Conservation (phyloP, 2,329 filamentous ascomycete genomes). For the Dothidotthia symphoricarpi region DNA sequence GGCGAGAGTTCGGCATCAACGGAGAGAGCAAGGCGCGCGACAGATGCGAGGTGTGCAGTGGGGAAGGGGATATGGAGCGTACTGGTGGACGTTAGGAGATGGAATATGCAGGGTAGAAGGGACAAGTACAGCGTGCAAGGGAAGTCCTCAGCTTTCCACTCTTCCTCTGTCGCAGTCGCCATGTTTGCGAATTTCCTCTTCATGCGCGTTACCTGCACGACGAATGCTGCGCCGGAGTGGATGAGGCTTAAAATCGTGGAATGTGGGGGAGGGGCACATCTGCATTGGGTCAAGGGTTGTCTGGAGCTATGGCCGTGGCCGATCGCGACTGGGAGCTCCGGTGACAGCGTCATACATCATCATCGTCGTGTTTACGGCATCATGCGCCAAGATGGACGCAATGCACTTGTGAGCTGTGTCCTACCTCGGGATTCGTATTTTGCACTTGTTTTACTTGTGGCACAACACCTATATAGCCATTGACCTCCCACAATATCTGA, state of each 20-base stretch:
- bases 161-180: slow-evolving; percentile 7
- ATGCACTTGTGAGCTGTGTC: too few relatives aligned
- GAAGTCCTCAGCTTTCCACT: slow-evolving; percentile 29
- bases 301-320: slow-evolving; percentile 14
- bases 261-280: slow-evolving; percentile 15
- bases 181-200: slow-evolving; percentile 11
- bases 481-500: too few relatives aligned
- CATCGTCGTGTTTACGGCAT: slow-evolving; percentile 6
- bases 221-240: neutral
- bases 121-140: slow-evolving; percentile 42
- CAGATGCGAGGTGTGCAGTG: slow-evolving; percentile 70
- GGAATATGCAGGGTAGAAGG: too few relatives aligned
- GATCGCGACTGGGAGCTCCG: neutral
- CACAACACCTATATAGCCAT: too few relatives aligned
- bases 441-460: too few relatives aligned
- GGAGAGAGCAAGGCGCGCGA: slow-evolving; percentile 71
- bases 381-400: neutral
- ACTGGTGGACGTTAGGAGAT: slow-evolving; percentile 44
- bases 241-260: slow-evolving; percentile 8
- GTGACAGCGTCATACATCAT: slow-evolving; percentile 27
- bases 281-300: slow-evolving; percentile 5
- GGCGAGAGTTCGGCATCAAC: slow-evolving; percentile 90
- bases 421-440: too few relatives aligned
- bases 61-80: slow-evolving; percentile 79
- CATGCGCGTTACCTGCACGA: neutral